Base-by-base conservation (phyloP, 768 basidiomycete genomes). In the Pleurotus tuber-regium region DNA sequence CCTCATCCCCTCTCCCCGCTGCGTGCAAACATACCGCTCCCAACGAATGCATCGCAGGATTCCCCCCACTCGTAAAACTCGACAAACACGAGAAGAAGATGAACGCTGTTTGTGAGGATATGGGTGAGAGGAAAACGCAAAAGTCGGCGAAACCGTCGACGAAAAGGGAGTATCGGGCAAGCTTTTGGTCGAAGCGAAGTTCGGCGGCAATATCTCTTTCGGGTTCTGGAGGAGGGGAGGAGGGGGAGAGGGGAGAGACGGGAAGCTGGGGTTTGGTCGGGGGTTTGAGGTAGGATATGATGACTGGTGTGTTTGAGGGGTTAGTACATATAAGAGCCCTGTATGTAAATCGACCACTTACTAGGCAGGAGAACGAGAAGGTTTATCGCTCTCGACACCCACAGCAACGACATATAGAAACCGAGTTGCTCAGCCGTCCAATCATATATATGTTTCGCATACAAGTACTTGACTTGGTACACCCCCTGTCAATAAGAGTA, bases 401-500 rank as follows among this genome's bases (percentile, higher is more conserved):
- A 88, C 52, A 86, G 70, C 18, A 80, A 75, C 0, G 87, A 85
- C 69, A 90, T 86, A 58, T 89, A 90, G 61, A 86, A 84, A 40
- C 87, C 85, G 55, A 90, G 61, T 78, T 87, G 56, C 30, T 70
- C 72, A 9, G 86, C 76, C 11, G 73, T 76, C 89, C 89, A 90
- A 9, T 70, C 63, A 59, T 85, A 90, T 8, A 84, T 70, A 60
- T 89, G 85, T 57, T 82, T 80, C 0, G 85, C 88, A 54, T 90
- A 92, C 29, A 91, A 68, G 57, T 89, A 90, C 65, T 91, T 92
- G 53, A 86, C 72, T 47, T 82, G 83, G 64, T 83, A 86, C 1
- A 91, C 66, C 14, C 87, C 89, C 78, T 86, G 52, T 19, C 7
- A 30, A 49, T 12, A 29, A 48, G 39, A 36, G 53, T 26, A 57